A percentile compares a stretch with the other conserved stretches of the same genome.
Conservation (phyloP, 208 protist species). For the Leptomonas seymouri region DNA sequence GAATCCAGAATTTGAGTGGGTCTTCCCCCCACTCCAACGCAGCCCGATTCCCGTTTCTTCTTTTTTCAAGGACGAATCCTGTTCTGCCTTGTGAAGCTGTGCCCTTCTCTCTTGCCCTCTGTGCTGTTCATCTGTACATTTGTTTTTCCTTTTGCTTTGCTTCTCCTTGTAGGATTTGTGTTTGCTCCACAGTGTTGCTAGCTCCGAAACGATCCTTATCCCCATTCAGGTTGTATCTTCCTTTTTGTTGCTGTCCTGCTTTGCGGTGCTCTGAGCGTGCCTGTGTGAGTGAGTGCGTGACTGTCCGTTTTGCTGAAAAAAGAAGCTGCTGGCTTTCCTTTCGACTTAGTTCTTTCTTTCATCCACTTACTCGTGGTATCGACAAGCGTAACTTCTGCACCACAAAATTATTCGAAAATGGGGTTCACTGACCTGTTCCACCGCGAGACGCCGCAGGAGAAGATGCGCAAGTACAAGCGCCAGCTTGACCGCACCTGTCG, state of each 20-base stretch:
- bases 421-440: constrained; percentile 73
- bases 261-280: background rate
- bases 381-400: too few relatives aligned
- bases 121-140: too few relatives aligned
- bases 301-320: too few relatives aligned
- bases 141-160: background rate
- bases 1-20: too few relatives aligned
- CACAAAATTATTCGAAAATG: constrained; percentile 31
- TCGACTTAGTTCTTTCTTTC: too few relatives aligned
- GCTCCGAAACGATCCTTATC: background rate
- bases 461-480: constrained; percentile 97
- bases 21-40: background rate
- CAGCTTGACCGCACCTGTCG: constrained; percentile 93
- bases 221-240: background rate
- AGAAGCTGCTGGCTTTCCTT: background rate
- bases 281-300: too few relatives aligned
- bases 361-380: too few relatives aligned
- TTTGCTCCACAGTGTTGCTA: background rate
- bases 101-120: too few relatives aligned
- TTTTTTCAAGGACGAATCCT: background rate
- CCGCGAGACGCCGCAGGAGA: constrained; percentile 91
- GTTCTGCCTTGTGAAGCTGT: too few relatives aligned
- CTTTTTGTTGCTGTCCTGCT: background rate
- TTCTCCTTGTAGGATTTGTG: constrained; percentile 2
- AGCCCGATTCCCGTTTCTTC: background rate